Base-by-base conservation (phyloP, 768 basidiomycete species). In the Coprinopsis sp. region DNA sequence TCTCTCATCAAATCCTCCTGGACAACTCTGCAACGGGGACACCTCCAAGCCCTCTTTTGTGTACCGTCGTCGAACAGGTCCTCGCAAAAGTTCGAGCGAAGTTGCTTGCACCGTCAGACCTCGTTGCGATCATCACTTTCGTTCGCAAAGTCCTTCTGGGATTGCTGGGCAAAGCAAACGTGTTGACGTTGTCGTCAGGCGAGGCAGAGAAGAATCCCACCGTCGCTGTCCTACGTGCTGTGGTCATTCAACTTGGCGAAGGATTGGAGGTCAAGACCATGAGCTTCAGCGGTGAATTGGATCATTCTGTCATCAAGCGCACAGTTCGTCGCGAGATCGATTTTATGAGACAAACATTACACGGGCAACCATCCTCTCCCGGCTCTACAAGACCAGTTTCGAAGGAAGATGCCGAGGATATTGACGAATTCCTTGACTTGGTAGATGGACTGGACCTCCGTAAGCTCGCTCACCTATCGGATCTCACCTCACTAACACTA, bases 41-140 rank as follows among this genome's bases (percentile, higher is more conserved):
- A 64, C 69, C 28, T 78, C 83, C 3, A 6, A 91, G 87, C 52
- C 89, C 92, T 0, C 71, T 97, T 12, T 63, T 96, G 3, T 80
- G 87, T 73, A 82, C 90, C 0, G 65, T 91, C 13, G 54, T 92
- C 4, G 93, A 96, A 56, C 90, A 94, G 56, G 63, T 89, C 16
- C 59, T 68, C 5, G 84, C 84, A 1, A 91, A 87, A 61, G 57
- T 82, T n/a, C 61, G 62, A n/a, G 75, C 72, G 31, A 69, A 72
- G 18, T 63, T 77, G 16, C 64, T 87, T 16, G 61, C 73, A 0
- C 70, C 82, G 2, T 80, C 83, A 1, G 84, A 87, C 50, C 62
- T 76, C 4, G 68, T 89, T 4, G 79, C 85, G 0, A 58, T 93
- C 18, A 65, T 76, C 5, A 66, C 75, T 0, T 95, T 81, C 55